Base-by-base conservation (phyloP, 1,139 yeast genomes). In the Candida sp. region DNA sequence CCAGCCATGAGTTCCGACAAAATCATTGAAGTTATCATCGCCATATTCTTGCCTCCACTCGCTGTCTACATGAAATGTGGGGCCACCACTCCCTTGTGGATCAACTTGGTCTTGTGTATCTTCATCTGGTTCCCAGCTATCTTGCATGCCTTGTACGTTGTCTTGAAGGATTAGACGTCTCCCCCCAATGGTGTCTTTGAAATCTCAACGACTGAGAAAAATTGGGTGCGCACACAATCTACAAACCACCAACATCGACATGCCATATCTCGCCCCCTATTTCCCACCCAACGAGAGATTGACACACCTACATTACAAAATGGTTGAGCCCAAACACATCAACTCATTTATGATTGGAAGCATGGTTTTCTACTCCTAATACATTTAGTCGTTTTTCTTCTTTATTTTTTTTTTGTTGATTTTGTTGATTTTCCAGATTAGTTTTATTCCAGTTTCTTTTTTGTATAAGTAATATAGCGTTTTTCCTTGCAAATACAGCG, bases 121-220 rank as follows among this genome's bases (percentile, higher is more conserved):
- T 82, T 83, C 63, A 73, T 82, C 60, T 87, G 84, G 84, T 85
- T 87, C 84, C 93, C 92, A 59, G 92, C 87, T 72, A 85, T 86
- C 67, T 70, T 87, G 58, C 90, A 86, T 63, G 92, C 92, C 47
- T 69, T 86, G 60, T 87, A 84, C 69, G 73, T 84, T 61, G 88
- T 83, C 47, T 68, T 82, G 58, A 67, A 64, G 58, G 63, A 67
- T 55, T 66, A 65, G 49, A 50, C 48, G 37, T 27, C 26, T 17
- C 7, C 7, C 8, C 4, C 27, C 17, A 2, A 17, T 17, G 17
- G 1, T 2, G 17, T 17, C 17, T 1, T 1, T 17, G 17, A 17
- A 17, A 17, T 17, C 17, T 17, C 17, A 17, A 17, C 17, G 2
- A 17, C 17, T 17, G 17, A 17, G 27, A 27, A 37, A 37, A 5